Conservation (phyloP, 2,329 filamentous ascomycete species). For the Clarireedia monteithiana region DNA sequence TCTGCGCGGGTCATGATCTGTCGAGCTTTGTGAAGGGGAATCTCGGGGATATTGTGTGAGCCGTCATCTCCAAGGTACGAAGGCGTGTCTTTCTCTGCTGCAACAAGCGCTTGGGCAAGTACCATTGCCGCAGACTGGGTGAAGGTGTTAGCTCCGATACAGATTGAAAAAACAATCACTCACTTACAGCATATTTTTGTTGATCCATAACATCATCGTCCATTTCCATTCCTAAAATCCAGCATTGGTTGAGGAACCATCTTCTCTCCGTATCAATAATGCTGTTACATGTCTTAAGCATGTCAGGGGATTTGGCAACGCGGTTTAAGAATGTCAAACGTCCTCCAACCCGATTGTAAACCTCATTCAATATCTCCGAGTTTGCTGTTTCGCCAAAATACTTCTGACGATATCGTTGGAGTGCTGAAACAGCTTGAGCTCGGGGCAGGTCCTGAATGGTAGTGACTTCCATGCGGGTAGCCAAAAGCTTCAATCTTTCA, state of each 20-base stretch:
- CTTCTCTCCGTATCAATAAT: constrained; percentile 67
- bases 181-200: constrained; percentile 82
- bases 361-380: constrained; percentile 54
- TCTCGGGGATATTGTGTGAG: constrained; percentile 53
- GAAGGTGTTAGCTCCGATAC: background rate
- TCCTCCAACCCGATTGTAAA: constrained; percentile 84
- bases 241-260: constrained; percentile 74
- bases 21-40: constrained; percentile 74
- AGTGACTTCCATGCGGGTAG: constrained; percentile 90
- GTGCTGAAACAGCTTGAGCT: constrained; percentile 64
- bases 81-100: constrained; percentile 49
- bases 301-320: constrained; percentile 78
- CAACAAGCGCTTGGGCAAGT: constrained; percentile 83
- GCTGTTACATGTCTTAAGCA: constrained; percentile 67
- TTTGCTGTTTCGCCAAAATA: constrained; percentile 61
- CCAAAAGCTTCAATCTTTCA: constrained; percentile 84
- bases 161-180: background rate
- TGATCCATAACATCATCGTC: constrained; percentile 99
- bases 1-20: constrained; percentile 94
- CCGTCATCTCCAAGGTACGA: constrained; percentile 10
- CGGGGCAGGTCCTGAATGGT: constrained; percentile 79
- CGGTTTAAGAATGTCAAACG: constrained; percentile 81
- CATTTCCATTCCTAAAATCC: constrained; percentile 68
- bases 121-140: constrained; percentile 81
- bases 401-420: constrained; percentile 70